phyloP scores from a whole-genome alignment of 2,329 filamentous ascomycete genomes.

The Cytospora leucostoma region DNA sequence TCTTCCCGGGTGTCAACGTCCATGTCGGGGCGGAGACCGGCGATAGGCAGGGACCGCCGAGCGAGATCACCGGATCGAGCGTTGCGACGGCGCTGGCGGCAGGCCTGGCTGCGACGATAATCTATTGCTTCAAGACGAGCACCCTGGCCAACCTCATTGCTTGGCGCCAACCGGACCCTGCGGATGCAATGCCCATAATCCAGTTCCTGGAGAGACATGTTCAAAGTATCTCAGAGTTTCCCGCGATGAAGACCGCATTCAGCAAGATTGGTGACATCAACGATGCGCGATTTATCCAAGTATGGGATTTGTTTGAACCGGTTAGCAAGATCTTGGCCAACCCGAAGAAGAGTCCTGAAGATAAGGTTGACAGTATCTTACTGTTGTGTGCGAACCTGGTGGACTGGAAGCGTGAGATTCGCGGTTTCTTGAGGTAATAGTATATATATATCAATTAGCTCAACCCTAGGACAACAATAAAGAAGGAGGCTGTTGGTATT shows the following conservation, averaged over 20 bases:
- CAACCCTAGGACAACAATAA: too few relatives aligned
- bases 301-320: background rate
- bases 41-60: background rate
- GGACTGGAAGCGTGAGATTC: too few relatives aligned
- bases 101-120: background rate
- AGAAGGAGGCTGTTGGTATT: too few relatives aligned
- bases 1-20: background rate
- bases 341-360: background rate
- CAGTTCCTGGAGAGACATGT: background rate
- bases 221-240: background rate
- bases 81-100: background rate
- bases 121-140: constrained; percentile 3
- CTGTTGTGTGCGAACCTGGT: background rate
- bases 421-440: too few relatives aligned
- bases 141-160: background rate
- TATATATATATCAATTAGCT: too few relatives aligned
- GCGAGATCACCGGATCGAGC: background rate
- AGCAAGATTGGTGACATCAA: background rate
- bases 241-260: background rate
- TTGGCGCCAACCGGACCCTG: background rate
- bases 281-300: background rate
- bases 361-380: too few relatives aligned
- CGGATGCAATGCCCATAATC: background rate
- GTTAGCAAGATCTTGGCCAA: background rate
- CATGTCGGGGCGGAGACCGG: background rate